Conservation (phyloP, 2,329 filamentous ascomycete species). For the Claviceps sorghi region DNA sequence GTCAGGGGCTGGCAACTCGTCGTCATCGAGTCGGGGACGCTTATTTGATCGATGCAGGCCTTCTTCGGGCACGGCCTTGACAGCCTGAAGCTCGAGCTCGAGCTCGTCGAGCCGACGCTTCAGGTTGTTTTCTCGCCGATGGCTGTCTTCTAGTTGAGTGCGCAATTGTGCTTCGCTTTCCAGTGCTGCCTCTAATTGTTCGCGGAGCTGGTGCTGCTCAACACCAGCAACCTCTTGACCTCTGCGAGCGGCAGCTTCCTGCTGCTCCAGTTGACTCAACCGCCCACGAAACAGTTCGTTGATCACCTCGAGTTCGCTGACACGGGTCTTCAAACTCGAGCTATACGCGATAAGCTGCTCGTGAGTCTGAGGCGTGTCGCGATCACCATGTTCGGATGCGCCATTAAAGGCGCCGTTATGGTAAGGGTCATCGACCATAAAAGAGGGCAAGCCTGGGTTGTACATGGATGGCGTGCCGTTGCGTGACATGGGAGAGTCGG, state of each 20-base stretch:
- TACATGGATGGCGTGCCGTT: conserved; percentile 65
- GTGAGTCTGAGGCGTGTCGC: conserved; percentile 61
- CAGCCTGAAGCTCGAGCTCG: conserved; percentile 41
- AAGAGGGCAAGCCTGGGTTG: conserved; percentile 61
- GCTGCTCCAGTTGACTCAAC: conserved; percentile 65
- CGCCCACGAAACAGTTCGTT: conserved; percentile 67
- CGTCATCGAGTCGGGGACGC: conserved; percentile 5
- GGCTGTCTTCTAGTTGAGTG: conserved; percentile 58
- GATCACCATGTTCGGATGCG: conserved; percentile 34
- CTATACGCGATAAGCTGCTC: conserved; percentile 70
- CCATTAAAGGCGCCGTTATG: conserved; percentile 29
- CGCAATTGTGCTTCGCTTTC: conserved; percentile 33
- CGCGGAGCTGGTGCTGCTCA: conserved; percentile 41
- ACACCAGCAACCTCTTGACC: conserved; percentile 40
- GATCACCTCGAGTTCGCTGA: conserved; percentile 90
- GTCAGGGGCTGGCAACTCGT: background rate
- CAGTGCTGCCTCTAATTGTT: conserved; percentile 35
- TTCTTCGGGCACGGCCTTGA: conserved; percentile 8
- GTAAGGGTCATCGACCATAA: conserved; percentile 61
- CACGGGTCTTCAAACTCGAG: conserved; percentile 80
- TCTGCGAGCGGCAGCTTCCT: conserved; percentile 53
- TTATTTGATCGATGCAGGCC: conserved; percentile 8
- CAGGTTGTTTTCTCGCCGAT: conserved; percentile 64
- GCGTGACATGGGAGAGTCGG: conserved; percentile 65
- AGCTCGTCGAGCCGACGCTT: conserved; percentile 72